Evolutionary conservation across 352 stramenopile species (phyloP).

Genomic region (Globisporangium echinulatum): DNA sequence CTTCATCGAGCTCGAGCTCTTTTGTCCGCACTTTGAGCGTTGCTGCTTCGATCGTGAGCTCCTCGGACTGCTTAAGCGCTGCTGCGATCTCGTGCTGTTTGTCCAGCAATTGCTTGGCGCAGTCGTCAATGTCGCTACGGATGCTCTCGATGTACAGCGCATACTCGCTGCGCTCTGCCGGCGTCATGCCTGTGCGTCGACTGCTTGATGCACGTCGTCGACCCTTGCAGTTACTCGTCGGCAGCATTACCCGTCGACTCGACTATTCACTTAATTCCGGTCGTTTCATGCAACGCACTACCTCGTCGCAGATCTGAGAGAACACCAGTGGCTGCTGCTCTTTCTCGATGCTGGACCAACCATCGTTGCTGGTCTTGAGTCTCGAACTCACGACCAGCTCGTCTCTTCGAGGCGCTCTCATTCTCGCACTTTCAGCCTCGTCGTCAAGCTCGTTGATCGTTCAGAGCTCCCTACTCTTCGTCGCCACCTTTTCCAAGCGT

Average conservation of each 20-base stretch:
- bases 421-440: not conserved
- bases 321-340: not conserved
- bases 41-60: slow-evolving; percentile 44
- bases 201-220: too few relatives aligned
- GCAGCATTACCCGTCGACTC: not conserved
- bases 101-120: slow-evolving; percentile 29
- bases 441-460: not conserved
- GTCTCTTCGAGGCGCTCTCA: too few relatives aligned
- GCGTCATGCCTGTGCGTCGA: slow-evolving; percentile 16
- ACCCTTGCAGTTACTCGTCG: too few relatives aligned
- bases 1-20: slow-evolving; percentile 57
- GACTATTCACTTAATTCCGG: not conserved
- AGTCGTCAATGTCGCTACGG: slow-evolving; percentile 26
- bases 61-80: slow-evolving; percentile 34
- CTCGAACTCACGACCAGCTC: too few relatives aligned
- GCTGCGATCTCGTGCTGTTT: slow-evolving; percentile 28
- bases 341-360: not conserved
- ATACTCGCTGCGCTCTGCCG: slow-evolving; percentile 24
- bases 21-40: slow-evolving; percentile 43
- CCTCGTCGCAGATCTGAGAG: too few relatives aligned
- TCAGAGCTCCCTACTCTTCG: not conserved
- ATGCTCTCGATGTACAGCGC: slow-evolving; percentile 32
- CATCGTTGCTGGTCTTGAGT: not conserved
- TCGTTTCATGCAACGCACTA: not conserved
- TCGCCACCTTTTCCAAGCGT: not conserved